These are phyloP conservation scores for Cymbopogon citratus DNA, from an alignment of 176 grass and related monocot genomes.

Conservation along the genomic window DNA sequence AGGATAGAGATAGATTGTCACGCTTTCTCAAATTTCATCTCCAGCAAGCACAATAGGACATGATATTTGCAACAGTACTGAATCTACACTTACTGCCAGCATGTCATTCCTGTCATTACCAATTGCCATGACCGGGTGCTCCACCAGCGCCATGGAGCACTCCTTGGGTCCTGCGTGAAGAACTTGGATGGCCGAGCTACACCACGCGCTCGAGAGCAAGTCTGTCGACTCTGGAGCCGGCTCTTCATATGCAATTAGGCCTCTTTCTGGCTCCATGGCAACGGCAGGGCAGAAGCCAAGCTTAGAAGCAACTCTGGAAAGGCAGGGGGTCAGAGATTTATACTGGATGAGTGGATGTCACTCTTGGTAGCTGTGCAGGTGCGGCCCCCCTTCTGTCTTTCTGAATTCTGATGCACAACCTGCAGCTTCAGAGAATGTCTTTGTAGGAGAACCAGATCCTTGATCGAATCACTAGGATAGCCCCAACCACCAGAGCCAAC, in stretches of 20 bases:
- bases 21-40: conserved; percentile 14
- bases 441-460: conserved; percentile 46
- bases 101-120: conserved; percentile 19
- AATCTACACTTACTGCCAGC: conserved; percentile 39
- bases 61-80: conserved; percentile 16
- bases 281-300: neutral
- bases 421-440: conserved; percentile 30
- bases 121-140: conserved; percentile 52
- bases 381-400: conserved; percentile 17
- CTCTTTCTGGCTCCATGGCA: conserved; percentile 48
- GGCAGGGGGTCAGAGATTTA: conserved; percentile 15
- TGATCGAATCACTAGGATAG: conserved; percentile 44
- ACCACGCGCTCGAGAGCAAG: conserved; percentile 75
- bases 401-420: conserved; percentile 29
- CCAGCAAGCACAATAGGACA: neutral
- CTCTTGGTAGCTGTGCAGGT: conserved; percentile 32
- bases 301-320: conserved; percentile 27
- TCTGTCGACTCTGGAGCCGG: conserved; percentile 40
- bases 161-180: conserved; percentile 45
- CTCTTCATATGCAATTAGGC: conserved; percentile 21
- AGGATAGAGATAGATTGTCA: neutral
- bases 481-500: conserved; percentile 42
- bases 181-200: conserved; percentile 80
- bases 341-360: conserved; percentile 13
- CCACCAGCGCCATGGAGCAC: conserved; percentile 52